Evolutionary conservation across 306 rosid genomes (phyloP), one percentile per base, ranked within the genome.

Genomic region (Heteromeles arbutifolia): DNA sequence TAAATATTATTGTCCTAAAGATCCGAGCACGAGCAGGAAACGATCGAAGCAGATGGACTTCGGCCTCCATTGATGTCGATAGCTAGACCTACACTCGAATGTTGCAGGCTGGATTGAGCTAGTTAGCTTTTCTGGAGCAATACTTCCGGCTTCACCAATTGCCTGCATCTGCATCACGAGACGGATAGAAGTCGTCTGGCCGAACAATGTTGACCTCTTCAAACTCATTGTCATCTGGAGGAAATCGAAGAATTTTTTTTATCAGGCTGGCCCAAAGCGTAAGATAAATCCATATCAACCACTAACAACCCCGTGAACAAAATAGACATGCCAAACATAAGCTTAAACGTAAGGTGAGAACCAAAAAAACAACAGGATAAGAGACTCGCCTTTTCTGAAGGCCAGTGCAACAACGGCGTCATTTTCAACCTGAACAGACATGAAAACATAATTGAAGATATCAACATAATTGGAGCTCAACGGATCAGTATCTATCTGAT

Each of bases 351-450:
- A n/a, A 9, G 58, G 52, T 50, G 24, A 45, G 76, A 37, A 4
- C 13, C 2, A 4, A 79, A 79, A 31, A 18, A 5, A 44, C 43
- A 22, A 65, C 65, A 58, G 64, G 56, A 73, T 64, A 70, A 59
- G 57, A 79, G 18, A 69, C 48, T 65, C 29, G 88, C 97, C 98
- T 88, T 91, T 91, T 87, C 88, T 85, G 81, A 91, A 82, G 65
- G 98, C 85, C 83, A 94, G 85, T 45, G 97, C 97, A 75, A 94
- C 90, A 70, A 91, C 90, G 21, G 88, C 87, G 75, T 94, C 97
- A 69, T 90, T 94, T 82, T 91, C 98, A 73, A 94, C 94, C 97
- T 94, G 95, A 65, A 82, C 34, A 44, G 41, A 37, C 73, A 54
- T 44, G n/a, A 69, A 56, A 67, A 19, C 50, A 21, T 37, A 5